Conservation (phyloP, 176 grass and related monocot species). For the Secale cereale region DNA sequence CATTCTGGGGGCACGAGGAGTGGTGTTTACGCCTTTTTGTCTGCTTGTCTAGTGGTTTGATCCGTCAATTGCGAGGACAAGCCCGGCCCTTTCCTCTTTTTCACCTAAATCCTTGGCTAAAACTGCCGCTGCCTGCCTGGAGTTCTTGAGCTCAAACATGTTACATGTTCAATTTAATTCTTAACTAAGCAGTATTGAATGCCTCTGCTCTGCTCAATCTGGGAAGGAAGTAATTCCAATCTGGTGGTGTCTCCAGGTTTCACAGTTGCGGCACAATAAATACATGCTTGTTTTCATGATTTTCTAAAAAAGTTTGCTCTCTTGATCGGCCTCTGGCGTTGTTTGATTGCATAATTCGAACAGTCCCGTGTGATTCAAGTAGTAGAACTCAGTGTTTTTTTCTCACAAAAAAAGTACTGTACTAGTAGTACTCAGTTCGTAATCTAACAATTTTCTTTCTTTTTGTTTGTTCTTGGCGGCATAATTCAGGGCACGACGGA, state of each 20-base stretch:
- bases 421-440: not conserved
- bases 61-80: conserved; percentile 24
- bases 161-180: conserved; percentile 11
- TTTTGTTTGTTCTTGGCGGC: not conserved
- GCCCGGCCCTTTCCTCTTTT: not conserved
- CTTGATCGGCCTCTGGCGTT: conserved; percentile 6
- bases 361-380: not conserved
- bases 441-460: not conserved
- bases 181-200: not conserved
- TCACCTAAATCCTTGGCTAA: conserved; percentile 1
- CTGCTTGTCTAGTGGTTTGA: conserved; percentile 12
- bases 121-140: not conserved
- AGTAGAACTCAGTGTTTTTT: no score
- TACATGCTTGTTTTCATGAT: not conserved
- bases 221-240: not conserved
- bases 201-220: conserved; percentile 12
- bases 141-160: conserved; percentile 20
- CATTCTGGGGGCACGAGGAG: not conserved
- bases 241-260: not conserved
- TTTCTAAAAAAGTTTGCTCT: not conserved
- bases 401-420: no score
- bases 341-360: not conserved
- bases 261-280: not conserved
- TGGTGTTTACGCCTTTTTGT: conserved; percentile 10
- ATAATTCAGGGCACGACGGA: conserved; percentile 8